phyloP scores from a whole-genome alignment of 306 rosid species.

The Rosa chinensis region DNA sequence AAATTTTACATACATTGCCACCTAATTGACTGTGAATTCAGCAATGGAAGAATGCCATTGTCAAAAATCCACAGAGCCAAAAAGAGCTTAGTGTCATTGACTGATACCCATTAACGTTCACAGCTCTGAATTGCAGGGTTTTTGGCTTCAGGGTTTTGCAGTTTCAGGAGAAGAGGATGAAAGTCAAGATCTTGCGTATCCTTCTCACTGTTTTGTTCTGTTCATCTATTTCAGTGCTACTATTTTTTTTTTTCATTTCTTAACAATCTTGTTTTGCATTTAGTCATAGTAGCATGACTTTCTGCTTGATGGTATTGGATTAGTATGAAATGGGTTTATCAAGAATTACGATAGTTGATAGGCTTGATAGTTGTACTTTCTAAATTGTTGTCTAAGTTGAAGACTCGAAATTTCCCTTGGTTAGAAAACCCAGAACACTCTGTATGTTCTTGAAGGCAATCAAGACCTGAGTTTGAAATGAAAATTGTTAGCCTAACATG shows the following conservation, averaged over 20 bases:
- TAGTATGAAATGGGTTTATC: background rate
- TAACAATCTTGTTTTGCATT: background rate
- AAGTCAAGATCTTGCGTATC: constrained; percentile 68
- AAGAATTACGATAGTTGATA: background rate
- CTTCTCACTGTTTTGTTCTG: constrained; percentile 21
- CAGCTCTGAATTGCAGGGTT: background rate
- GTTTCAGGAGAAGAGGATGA: constrained; percentile 38
- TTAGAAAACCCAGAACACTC: background rate
- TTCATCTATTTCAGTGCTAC: background rate
- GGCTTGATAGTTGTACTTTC: background rate
- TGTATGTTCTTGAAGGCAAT: background rate
- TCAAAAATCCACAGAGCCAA: background rate
- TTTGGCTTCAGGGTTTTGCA: constrained; percentile 20
- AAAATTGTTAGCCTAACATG: background rate
- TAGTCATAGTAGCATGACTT: background rate
- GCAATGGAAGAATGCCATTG: background rate
- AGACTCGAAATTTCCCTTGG: background rate
- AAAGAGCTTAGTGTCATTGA: background rate
- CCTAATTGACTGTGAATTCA: background rate
- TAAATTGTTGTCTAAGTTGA: background rate
- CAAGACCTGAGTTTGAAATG: background rate
- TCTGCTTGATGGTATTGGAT: constrained; percentile 3
- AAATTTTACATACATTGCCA: background rate
- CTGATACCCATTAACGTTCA: background rate
- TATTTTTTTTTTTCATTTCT: background rate